A percentile compares a stretch with the other conserved stretches of the same genome.
Evolutionary conservation across 306 rosid genomes (phyloP).

Genomic region (Casuarina glauca): DNA sequence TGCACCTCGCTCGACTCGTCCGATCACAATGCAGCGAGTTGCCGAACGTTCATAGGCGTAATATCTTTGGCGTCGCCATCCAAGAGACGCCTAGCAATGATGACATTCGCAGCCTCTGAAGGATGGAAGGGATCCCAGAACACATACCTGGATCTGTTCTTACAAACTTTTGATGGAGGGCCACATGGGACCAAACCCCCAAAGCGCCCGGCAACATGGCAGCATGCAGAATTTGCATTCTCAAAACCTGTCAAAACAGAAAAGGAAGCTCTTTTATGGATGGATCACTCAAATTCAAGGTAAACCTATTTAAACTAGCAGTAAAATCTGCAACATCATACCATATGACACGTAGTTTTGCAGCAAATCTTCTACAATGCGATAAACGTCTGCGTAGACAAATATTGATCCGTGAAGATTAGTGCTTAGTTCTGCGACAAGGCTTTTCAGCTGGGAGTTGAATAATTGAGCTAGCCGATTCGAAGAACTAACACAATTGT

Average conservation of each 20-base stretch:
- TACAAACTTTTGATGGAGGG: constrained; percentile 50
- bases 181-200: constrained; percentile 69
- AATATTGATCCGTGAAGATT: constrained; percentile 46
- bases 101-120: constrained; percentile 54
- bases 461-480: constrained; percentile 55
- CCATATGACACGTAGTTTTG: constrained; percentile 50
- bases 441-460: constrained; percentile 48
- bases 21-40: constrained; percentile 41
- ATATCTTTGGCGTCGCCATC: constrained; percentile 46
- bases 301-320: not conserved
- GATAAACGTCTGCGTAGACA: constrained; percentile 67
- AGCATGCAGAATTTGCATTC: constrained; percentile 55
- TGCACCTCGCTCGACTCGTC: not conserved
- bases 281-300: no score
- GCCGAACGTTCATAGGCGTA: constrained; percentile 53
- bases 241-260: constrained; percentile 49
- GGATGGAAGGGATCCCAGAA: constrained; percentile 81
- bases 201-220: constrained; percentile 52
- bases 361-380: constrained; percentile 51
- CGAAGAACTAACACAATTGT: constrained; percentile 43
- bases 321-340: constrained; percentile 8
- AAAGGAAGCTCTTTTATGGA: not conserved
- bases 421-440: constrained; percentile 44
- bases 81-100: constrained; percentile 48
- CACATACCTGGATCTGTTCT: constrained; percentile 55